Percentiles rank a stretch among this genome's conserved stretches.
phyloP scores from a whole-genome alignment of 257 asterid genomes.

The Ophiorrhiza pumila region DNA sequence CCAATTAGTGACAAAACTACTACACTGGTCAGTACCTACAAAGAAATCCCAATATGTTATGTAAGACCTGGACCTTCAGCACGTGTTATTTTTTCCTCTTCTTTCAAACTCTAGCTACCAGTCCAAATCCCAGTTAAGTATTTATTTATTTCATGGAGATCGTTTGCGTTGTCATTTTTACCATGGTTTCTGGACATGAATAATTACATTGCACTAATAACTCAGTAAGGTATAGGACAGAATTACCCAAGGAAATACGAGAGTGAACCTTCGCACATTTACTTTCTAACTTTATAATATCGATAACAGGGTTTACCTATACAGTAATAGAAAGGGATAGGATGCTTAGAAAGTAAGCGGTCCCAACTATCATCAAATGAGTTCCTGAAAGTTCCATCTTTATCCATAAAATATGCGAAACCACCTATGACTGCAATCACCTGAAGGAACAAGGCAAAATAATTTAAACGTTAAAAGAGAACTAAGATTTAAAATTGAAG shows the following conservation, averaged over 20 bases:
- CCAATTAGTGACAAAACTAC: not conserved
- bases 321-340: slow-evolving; percentile 53
- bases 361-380: slow-evolving; percentile 57
- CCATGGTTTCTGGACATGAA: not conserved
- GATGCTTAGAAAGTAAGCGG: slow-evolving; percentile 48
- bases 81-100: not conserved
- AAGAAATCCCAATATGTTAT: not conserved
- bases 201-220: not conserved
- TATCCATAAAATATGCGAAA: slow-evolving; percentile 40
- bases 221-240: not conserved
- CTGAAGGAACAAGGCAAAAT: slow-evolving; percentile 22
- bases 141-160: not conserved
- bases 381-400: slow-evolving; percentile 47
- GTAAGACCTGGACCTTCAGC: not conserved
- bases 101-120: not conserved
- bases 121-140: not conserved
- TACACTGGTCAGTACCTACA: not conserved
- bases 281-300: not conserved
- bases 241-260: slow-evolving; percentile 3
- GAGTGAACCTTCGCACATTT: not conserved
- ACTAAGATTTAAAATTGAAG: not conserved
- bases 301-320: slow-evolving; percentile 29
- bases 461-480: not conserved
- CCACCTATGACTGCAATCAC: slow-evolving; percentile 44
- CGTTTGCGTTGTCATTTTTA: not conserved